phyloP scores from a whole-genome alignment of 2,329 filamentous ascomycete species.

The Thelonectria blattea region DNA sequence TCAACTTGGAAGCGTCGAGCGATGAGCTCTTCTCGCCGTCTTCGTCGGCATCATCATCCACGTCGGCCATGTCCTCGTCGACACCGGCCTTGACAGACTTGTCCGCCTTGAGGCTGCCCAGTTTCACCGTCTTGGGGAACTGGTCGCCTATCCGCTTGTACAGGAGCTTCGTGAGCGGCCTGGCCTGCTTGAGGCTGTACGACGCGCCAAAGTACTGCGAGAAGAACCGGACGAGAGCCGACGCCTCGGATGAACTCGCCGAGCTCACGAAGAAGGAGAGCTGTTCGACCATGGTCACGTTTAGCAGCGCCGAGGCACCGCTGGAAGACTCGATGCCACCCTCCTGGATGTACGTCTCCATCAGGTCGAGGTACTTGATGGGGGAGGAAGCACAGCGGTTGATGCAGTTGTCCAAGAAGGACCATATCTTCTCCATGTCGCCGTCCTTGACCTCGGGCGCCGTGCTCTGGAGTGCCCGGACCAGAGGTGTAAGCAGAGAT shows the following conservation, averaged over 20 bases:
- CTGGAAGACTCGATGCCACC: constrained; percentile 34
- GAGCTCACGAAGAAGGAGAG: constrained; percentile 70
- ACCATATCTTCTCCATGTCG: constrained; percentile 58
- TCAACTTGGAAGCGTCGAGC: constrained; percentile 53
- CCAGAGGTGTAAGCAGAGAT: constrained; percentile 55
- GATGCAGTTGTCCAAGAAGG: constrained; percentile 83
- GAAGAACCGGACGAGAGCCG: constrained; percentile 63
- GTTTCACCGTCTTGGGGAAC: constrained; percentile 39
- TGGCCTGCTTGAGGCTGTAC: constrained; percentile 55
- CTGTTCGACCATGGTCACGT: constrained; percentile 77
- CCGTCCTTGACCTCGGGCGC: constrained; percentile 24
- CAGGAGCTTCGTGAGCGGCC: constrained; percentile 34
- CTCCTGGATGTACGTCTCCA: constrained; percentile 54
- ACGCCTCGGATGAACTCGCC: constrained; percentile 49
- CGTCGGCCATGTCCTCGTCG: constrained; percentile 30
- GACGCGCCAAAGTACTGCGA: constrained; percentile 62
- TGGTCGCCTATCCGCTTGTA: constrained; percentile 42
- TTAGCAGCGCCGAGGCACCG: constrained; percentile 62
- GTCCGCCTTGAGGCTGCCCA: constrained; percentile 30
- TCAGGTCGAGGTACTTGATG: constrained; percentile 80
- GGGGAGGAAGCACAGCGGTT: constrained; percentile 76
- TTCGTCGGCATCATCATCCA: background rate
- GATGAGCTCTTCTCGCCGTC: constrained; percentile 16
- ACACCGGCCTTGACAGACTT: constrained; percentile 17
- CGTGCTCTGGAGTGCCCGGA: constrained; percentile 42